Conservation (phyloP, 495 filamentous ascomycete species). For the Daldinia caldariorum region DNA sequence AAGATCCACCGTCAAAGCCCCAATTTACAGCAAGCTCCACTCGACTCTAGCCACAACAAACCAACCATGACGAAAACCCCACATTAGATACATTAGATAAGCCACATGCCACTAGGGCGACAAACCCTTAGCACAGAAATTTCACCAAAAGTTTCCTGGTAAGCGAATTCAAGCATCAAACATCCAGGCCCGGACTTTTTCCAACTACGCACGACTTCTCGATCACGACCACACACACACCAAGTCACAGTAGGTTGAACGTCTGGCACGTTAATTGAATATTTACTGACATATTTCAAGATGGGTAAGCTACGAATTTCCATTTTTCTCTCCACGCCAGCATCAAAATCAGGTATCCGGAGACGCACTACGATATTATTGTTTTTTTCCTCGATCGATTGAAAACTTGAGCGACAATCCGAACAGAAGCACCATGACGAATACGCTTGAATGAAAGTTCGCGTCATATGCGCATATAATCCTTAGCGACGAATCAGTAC, state of each 20-base stretch:
- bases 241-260: slow-evolving; percentile 56
- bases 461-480: not conserved
- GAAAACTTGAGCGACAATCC: not conserved
- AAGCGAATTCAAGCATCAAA: slow-evolving; percentile 46
- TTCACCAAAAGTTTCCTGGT: slow-evolving; percentile 43
- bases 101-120: slow-evolving; percentile 45
- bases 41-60: not conserved
- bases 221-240: slow-evolving; percentile 41
- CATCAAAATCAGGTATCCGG: slow-evolving; percentile 1
- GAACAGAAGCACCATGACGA: not conserved
- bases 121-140: slow-evolving; percentile 51
- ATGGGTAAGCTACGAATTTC: slow-evolving; percentile 59
- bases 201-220: slow-evolving; percentile 39
- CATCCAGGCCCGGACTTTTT: slow-evolving; percentile 35
- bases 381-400: slow-evolving; percentile 17
- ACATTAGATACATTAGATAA: slow-evolving; percentile 14
- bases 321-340: slow-evolving; percentile 27
- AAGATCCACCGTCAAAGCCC: not conserved
- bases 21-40: not conserved
- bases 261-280: slow-evolving; percentile 14
- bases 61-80: not conserved
- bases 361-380: slow-evolving; percentile 14
- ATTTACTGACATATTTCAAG: slow-evolving; percentile 49
- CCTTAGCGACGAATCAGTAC: not conserved
- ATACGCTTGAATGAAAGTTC: not conserved